phyloP scores from a whole-genome alignment of 805 yeast species.

The Osmozyma mogii region DNA sequence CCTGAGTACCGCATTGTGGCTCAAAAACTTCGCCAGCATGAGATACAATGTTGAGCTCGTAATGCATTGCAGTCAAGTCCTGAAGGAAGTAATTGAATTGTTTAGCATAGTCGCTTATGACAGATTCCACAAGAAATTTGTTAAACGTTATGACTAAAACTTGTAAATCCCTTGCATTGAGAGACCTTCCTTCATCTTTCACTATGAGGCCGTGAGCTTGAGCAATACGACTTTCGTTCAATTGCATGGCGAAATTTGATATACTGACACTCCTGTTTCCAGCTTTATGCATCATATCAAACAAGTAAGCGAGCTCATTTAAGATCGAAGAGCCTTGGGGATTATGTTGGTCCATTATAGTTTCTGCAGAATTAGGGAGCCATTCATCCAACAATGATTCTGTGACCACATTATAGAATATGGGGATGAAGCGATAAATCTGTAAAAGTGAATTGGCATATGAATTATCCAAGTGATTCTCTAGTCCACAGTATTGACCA shows the following conservation, averaged over 20 bases:
- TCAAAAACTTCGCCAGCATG: constrained; percentile 32
- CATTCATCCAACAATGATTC: constrained; percentile 42
- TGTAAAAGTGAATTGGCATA: constrained; percentile 70
- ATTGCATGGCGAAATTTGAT: constrained; percentile 55
- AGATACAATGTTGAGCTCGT: constrained; percentile 35
- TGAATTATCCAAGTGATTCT: constrained; percentile 74
- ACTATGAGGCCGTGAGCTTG: constrained; percentile 44
- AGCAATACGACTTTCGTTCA: constrained; percentile 38
- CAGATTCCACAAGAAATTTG: constrained; percentile 46
- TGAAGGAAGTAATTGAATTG: constrained; percentile 20
- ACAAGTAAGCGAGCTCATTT: constrained; percentile 80
- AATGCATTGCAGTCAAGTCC: constrained; percentile 33
- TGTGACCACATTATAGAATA: constrained; percentile 58
- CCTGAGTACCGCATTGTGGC: constrained; percentile 24
- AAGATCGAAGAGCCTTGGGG: constrained; percentile 47
- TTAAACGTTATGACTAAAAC: constrained; percentile 46
- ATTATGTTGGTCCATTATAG: constrained; percentile 19
- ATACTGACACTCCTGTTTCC: constrained; percentile 66
- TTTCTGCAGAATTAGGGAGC: constrained; percentile 34
- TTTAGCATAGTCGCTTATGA: constrained; percentile 42
- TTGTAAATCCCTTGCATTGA: constrained; percentile 38
- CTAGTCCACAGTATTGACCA: constrained; percentile 65
- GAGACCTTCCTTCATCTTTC: constrained; percentile 37
- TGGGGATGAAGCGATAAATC: constrained; percentile 68
- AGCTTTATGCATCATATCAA: constrained; percentile 86